These are phyloP conservation scores for Komagataella pastoris DNA, from an alignment of 805 yeast genomes.

Conservation along the genomic window DNA sequence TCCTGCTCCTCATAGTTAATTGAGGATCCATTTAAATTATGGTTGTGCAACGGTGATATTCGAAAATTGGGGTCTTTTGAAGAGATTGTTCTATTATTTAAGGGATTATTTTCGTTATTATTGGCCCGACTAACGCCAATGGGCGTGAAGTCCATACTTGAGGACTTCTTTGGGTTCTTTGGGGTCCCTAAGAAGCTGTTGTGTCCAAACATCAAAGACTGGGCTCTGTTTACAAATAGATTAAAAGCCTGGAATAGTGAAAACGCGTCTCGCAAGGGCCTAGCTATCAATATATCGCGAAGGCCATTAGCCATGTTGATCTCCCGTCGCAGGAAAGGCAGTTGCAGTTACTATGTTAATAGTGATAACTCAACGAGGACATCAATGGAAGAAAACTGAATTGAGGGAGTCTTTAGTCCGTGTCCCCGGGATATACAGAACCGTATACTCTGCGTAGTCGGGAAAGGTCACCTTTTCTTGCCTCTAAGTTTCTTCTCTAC, in stretches of 20 bases:
- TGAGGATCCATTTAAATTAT: background rate
- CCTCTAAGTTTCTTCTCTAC: conserved; percentile 6
- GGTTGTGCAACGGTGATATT: background rate
- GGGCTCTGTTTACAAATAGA: background rate
- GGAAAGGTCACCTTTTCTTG: background rate
- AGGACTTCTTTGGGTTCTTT: background rate
- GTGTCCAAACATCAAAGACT: background rate
- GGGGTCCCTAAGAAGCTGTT: background rate
- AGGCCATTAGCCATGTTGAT: background rate
- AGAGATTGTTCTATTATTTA: background rate
- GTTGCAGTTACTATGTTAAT: background rate
- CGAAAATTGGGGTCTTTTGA: background rate
- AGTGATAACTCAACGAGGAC: background rate
- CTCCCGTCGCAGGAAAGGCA: background rate
- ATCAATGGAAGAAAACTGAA: background rate
- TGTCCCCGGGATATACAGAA: background rate
- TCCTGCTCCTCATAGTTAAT: background rate
- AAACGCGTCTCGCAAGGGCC: background rate
- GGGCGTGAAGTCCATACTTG: background rate
- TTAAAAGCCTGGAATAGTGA: background rate
- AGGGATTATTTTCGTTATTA: background rate
- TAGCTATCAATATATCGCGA: background rate
- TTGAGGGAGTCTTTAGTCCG: no score
- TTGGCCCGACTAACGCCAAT: background rate
- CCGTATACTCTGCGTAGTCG: background rate